These are phyloP conservation scores for Dicorynia guianensis DNA, from an alignment of 306 rosid species.

Conservation along the genomic window DNA sequence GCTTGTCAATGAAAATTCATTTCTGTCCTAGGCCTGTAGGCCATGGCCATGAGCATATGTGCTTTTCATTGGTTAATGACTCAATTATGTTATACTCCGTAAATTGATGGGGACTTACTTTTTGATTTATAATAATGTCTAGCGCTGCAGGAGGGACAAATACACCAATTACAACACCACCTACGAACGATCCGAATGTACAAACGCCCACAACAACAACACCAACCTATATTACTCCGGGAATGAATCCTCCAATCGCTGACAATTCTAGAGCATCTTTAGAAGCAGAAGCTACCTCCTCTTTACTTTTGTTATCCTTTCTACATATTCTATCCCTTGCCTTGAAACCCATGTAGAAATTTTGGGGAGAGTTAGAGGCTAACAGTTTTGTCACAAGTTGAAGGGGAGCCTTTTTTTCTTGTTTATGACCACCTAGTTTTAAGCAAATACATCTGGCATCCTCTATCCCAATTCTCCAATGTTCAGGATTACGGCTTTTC, in stretches of 20 bases:
- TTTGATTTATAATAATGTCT: conserved; percentile 29
- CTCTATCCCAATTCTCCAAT: conserved; percentile 9
- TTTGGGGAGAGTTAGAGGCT: conserved; percentile 47
- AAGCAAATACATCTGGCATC: conserved; percentile 22
- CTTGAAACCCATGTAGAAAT: conserved; percentile 38
- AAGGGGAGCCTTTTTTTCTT: conserved; percentile 39
- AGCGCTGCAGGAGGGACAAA: conserved; percentile 83
- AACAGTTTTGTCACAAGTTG: conserved; percentile 77
- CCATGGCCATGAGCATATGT: neutral
- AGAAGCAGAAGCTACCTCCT: conserved; percentile 19
- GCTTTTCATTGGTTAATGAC: neutral
- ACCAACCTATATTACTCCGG: conserved; percentile 57
- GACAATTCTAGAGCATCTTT: conserved; percentile 56
- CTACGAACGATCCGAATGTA: conserved; percentile 50
- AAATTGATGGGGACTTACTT: conserved; percentile 24
- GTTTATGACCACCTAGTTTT: conserved; percentile 30
- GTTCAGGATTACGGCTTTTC: conserved; percentile 44
- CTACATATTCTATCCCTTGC: conserved; percentile 40
- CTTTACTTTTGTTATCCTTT: conserved; percentile 35
- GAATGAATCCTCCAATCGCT: conserved; percentile 50
- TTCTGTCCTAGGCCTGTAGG: neutral
- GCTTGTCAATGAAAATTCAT: neutral
- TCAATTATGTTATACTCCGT: neutral
- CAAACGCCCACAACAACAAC: conserved; percentile 52
- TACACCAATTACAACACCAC: conserved; percentile 54